Percentiles rank a stretch among this genome's conserved stretches.
Conservation (phyloP, 2,329 filamentous ascomycete species). For the Aspergillus quadrilineatus region DNA sequence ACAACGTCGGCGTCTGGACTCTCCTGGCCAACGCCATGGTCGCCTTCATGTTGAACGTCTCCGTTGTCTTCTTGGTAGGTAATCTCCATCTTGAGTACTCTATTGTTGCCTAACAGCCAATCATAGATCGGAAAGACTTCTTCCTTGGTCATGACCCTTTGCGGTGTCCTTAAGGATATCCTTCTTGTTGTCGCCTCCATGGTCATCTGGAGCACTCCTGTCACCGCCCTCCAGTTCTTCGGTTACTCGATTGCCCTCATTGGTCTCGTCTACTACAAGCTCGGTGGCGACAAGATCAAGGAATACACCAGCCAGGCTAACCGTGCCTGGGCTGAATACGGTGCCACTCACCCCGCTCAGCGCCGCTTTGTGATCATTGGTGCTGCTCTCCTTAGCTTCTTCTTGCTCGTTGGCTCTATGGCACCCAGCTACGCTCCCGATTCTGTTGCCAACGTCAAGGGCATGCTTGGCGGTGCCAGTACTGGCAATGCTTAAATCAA, state of each 20-base stretch:
- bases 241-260: slow-evolving; percentile 72
- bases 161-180: slow-evolving; percentile 84
- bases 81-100: not conserved
- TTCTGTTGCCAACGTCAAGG: slow-evolving; percentile 35
- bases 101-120: not conserved
- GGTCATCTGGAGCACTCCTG: slow-evolving; percentile 72
- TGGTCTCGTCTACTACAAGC: slow-evolving; percentile 68
- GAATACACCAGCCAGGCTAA: slow-evolving; percentile 70
- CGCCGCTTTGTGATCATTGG: slow-evolving; percentile 75
- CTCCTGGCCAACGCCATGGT: slow-evolving; percentile 73
- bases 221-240: slow-evolving; percentile 69
- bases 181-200: slow-evolving; percentile 75
- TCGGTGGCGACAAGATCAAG: slow-evolving; percentile 75
- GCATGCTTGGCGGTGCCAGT: slow-evolving; percentile 36
- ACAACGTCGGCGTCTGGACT: slow-evolving; percentile 63
- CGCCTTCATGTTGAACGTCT: slow-evolving; percentile 78
- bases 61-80: slow-evolving; percentile 80
- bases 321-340: slow-evolving; percentile 84
- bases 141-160: slow-evolving; percentile 79
- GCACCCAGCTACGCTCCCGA: slow-evolving; percentile 53
- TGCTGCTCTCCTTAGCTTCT: slow-evolving; percentile 63
- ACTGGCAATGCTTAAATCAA: slow-evolving; percentile 33
- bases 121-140: slow-evolving; percentile 81
- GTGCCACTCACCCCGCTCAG: slow-evolving; percentile 70
- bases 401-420: slow-evolving; percentile 64